Evolutionary conservation across 2,329 filamentous ascomycete species (phyloP).

Genomic region (Phoma sp.): DNA sequence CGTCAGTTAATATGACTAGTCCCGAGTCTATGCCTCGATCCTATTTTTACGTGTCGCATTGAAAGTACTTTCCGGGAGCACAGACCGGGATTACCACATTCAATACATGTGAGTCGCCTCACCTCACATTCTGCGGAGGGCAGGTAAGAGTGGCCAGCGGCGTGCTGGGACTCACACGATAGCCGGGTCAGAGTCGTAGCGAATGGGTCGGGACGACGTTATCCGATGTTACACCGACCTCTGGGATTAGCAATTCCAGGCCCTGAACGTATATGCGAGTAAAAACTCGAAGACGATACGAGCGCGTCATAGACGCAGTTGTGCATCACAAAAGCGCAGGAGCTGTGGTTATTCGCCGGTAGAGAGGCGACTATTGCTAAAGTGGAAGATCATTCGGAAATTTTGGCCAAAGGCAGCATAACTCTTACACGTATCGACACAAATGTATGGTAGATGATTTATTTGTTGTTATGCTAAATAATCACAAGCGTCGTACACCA

Average conservation of each 20-base stretch:
- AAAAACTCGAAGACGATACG: slow-evolving; percentile 16
- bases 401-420: slow-evolving; percentile 35
- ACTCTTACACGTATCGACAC: slow-evolving; percentile 16
- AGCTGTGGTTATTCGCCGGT: slow-evolving; percentile 26
- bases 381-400: slow-evolving; percentile 19
- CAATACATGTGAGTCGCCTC: slow-evolving; percentile 11
- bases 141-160: slow-evolving; percentile 7
- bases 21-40: slow-evolving; percentile 10
- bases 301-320: slow-evolving; percentile 35
- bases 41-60: slow-evolving; percentile 19
- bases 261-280: slow-evolving; percentile 16
- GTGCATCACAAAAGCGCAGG: slow-evolving; percentile 18
- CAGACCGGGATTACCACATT: slow-evolving; percentile 12
- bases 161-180: not conserved
- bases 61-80: slow-evolving; percentile 11
- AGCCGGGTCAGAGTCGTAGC: not conserved
- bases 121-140: slow-evolving; percentile 2
- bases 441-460: slow-evolving; percentile 29
- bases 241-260: slow-evolving; percentile 7
- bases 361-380: slow-evolving; percentile 25
- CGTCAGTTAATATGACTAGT: slow-evolving; percentile 20
- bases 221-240: slow-evolving; percentile 18
- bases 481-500: slow-evolving; percentile 35
- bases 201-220: not conserved
- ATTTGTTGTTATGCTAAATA: slow-evolving; percentile 28